These are phyloP conservation scores for Canariomyces notabilis DNA, from an alignment of 2,329 filamentous ascomycete species.

Conservation along the genomic window DNA sequence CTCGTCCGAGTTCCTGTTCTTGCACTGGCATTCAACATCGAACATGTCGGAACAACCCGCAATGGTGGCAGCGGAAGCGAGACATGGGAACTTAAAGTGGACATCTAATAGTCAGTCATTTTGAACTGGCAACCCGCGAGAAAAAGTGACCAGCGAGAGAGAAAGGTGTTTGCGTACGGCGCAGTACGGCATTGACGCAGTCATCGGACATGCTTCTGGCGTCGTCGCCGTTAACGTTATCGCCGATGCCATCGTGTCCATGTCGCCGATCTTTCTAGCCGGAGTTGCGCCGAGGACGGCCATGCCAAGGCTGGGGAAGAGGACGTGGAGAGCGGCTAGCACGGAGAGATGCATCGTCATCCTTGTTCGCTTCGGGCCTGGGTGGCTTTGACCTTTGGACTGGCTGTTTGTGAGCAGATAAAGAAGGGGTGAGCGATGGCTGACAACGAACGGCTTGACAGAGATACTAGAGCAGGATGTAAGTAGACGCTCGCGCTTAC, in stretches of 20 bases:
- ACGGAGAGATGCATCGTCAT: no score
- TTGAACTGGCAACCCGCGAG: no score
- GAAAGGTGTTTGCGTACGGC: constrained; percentile 8
- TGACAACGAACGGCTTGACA: no score
- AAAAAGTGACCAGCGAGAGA: no score
- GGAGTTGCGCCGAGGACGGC: neutral
- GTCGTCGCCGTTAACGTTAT: neutral
- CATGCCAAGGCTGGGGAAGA: neutral
- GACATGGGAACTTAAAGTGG: constrained; percentile 2
- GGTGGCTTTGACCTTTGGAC: no score
- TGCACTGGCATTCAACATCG: constrained; percentile 15
- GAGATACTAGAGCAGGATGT: no score
- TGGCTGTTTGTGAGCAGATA: no score
- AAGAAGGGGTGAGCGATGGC: no score
- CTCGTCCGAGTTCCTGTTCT: neutral
- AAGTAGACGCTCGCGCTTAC: no score
- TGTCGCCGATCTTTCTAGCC: no score
- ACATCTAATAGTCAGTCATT: neutral
- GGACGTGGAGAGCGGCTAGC: no score
- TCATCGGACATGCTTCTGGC: constrained; percentile 6
- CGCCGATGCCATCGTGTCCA: constrained; percentile 1
- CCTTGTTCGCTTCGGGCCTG: no score
- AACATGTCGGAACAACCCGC: constrained; percentile 10
- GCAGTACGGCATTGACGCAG: constrained; percentile 12
- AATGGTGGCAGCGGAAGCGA: constrained; percentile 4